These are phyloP conservation scores for Fusarium hostae DNA, from an alignment of 2,329 filamentous ascomycete genomes.

Conservation along the genomic window DNA sequence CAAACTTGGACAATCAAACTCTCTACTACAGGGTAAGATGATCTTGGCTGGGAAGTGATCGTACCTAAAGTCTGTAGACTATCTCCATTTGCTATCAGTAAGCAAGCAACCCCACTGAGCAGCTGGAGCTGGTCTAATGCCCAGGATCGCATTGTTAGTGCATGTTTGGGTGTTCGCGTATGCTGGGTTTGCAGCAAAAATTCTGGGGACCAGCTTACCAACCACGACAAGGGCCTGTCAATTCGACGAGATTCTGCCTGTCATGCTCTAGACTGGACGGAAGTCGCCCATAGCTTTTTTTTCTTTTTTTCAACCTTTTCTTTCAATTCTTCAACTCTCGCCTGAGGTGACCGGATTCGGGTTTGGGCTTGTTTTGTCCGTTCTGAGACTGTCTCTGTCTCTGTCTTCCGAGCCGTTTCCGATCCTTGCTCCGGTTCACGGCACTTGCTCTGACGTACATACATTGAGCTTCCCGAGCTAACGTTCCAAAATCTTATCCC, in stretches of 20 bases:
- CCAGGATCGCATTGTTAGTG: constrained; percentile 14
- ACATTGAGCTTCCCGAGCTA: constrained; percentile 32
- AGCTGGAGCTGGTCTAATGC: constrained; percentile 3
- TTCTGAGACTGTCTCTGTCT: constrained; percentile 10
- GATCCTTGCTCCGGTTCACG: constrained; percentile 15
- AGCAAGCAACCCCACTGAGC: constrained; percentile 16
- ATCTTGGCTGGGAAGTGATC: background rate
- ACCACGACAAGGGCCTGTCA: constrained; percentile 26
- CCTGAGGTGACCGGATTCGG: constrained; percentile 20
- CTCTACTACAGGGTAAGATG: constrained; percentile 5
- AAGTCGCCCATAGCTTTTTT: constrained; percentile 26
- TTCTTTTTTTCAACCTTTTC: background rate
- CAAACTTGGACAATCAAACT: background rate
- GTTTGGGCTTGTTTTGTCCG: background rate
- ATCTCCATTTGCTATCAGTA: background rate
- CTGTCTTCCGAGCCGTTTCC: constrained; percentile 10
- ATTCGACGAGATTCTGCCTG: constrained; percentile 36
- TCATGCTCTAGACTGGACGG: constrained; percentile 14
- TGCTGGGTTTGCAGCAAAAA: constrained; percentile 23
- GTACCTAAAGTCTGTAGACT: constrained; percentile 16
- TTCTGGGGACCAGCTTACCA: constrained; percentile 36
- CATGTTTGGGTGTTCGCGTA: constrained; percentile 20
- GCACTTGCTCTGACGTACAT: constrained; percentile 25
- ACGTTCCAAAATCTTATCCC: constrained; percentile 14
- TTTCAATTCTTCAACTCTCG: constrained; percentile 1